Evolutionary conservation across 2,329 filamentous ascomycete genomes (phyloP).

Genomic region (Plenodomus lindquistii): DNA sequence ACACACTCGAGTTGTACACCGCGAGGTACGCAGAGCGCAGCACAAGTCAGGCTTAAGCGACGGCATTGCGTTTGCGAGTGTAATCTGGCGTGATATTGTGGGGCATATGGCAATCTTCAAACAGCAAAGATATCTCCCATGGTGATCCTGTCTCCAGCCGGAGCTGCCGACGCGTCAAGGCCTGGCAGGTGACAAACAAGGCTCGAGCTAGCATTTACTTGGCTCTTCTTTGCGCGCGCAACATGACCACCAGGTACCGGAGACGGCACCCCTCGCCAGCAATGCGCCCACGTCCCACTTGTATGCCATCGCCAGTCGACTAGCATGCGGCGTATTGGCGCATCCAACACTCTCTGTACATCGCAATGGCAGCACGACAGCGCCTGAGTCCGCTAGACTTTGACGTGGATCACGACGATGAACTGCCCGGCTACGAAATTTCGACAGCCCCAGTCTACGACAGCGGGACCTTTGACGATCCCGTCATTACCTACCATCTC

Average conservation of each 20-base stretch:
- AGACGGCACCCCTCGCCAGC: constrained; percentile 3
- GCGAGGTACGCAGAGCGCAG: neutral
- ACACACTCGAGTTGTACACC: neutral
- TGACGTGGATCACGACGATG: constrained; percentile 23
- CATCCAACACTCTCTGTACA: neutral
- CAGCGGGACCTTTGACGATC: constrained; percentile 9
- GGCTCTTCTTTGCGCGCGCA: constrained; percentile 6
- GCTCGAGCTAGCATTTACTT: neutral
- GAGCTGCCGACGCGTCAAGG: neutral
- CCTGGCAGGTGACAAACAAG: neutral
- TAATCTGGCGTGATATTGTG: neutral
- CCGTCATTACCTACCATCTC: constrained; percentile 26
- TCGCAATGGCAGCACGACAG: constrained; percentile 17
- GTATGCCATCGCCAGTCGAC: constrained; percentile 17
- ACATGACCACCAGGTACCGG: constrained; percentile 4
- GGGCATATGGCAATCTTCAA: neutral
- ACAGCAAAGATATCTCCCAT: neutral
- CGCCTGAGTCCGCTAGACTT: constrained; percentile 21
- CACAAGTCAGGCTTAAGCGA: neutral
- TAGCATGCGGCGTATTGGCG: constrained; percentile 5
- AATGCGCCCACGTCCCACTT: constrained; percentile 6
- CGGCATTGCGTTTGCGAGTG: neutral
- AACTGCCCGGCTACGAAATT: constrained; percentile 32
- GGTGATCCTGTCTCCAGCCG: neutral
- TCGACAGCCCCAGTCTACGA: constrained; percentile 29